Conservation (phyloP, 139 green algal species). For the Tetraselmis striata region DNA sequence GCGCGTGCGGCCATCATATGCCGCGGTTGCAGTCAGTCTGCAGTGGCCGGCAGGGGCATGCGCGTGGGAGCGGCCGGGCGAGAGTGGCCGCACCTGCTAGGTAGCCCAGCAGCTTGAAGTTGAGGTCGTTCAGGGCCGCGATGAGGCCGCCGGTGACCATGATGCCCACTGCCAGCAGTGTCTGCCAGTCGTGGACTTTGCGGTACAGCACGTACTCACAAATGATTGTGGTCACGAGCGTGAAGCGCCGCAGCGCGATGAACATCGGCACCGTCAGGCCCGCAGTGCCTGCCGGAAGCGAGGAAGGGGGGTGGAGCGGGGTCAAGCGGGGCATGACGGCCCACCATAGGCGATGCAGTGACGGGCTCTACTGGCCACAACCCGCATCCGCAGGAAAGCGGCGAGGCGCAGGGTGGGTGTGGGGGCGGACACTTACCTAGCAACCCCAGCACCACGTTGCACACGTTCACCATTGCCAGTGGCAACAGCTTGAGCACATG, state of each 20-base stretch:
- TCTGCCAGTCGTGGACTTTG: conserved; percentile 48
- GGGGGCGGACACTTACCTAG: conserved; percentile 30
- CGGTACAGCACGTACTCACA: conserved; percentile 48
- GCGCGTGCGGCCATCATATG: no score
- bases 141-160: conserved; percentile 60
- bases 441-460: conserved; percentile 57
- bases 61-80: no score
- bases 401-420: not conserved
- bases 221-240: conserved; percentile 58
- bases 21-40: no score
- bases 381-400: no score
- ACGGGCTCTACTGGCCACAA: no score
- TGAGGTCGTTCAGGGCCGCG: conserved; percentile 55
- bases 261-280: conserved; percentile 73
- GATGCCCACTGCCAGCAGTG: conserved; percentile 39
- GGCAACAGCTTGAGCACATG: conserved; percentile 29
- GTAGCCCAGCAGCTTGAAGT: conserved; percentile 55
- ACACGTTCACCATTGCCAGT: conserved; percentile 54
- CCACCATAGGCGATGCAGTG: no score
- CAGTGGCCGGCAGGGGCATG: no score
- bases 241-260: conserved; percentile 65
- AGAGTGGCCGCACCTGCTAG: conserved; percentile 6
- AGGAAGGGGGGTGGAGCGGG: no score
- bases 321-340: no score
- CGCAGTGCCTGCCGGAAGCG: conserved; percentile 37